Evolutionary conservation across 2,329 filamentous ascomycete genomes (phyloP).

Genomic region (Verticillium dahliae): DNA sequence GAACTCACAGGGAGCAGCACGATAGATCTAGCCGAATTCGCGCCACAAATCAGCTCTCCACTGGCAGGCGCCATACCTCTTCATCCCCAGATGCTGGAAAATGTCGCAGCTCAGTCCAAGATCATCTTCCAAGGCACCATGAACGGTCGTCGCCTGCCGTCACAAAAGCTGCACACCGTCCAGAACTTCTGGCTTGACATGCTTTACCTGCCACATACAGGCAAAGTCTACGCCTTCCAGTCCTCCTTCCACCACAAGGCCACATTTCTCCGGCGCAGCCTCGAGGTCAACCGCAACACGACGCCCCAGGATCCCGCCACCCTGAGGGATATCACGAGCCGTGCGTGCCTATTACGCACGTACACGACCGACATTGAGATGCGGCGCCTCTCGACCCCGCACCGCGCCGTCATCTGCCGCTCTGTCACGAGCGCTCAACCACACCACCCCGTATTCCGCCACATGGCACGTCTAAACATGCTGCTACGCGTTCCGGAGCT

Average conservation of each 20-base stretch:
- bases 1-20: not conserved
- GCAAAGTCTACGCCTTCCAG: constrained; percentile 10
- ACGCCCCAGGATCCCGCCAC: constrained; percentile 2
- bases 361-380: constrained; percentile 44
- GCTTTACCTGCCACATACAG: constrained; percentile 28
- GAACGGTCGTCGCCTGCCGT: not conserved
- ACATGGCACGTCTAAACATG: constrained; percentile 44
- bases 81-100: not conserved
- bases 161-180: not conserved
- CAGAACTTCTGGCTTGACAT: constrained; percentile 17
- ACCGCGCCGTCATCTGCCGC: constrained; percentile 20
- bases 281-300: constrained; percentile 2
- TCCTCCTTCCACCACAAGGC: not conserved
- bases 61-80: not conserved
- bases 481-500: constrained; percentile 61
- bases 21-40: not conserved
- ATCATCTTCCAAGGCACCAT: not conserved
- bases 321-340: constrained; percentile 9
- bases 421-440: constrained; percentile 21
- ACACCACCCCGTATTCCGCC: constrained; percentile 7
- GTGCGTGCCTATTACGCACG: constrained; percentile 37
- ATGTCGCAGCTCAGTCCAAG: not conserved
- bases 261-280: constrained; percentile 4
- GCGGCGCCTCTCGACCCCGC: constrained; percentile 16
- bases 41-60: not conserved